A percentile compares a stretch with the other conserved stretches of the same genome.
These are phyloP conservation scores for Collybiopsis confluens DNA, from an alignment of 768 basidiomycete genomes.

Conservation along the genomic window DNA sequence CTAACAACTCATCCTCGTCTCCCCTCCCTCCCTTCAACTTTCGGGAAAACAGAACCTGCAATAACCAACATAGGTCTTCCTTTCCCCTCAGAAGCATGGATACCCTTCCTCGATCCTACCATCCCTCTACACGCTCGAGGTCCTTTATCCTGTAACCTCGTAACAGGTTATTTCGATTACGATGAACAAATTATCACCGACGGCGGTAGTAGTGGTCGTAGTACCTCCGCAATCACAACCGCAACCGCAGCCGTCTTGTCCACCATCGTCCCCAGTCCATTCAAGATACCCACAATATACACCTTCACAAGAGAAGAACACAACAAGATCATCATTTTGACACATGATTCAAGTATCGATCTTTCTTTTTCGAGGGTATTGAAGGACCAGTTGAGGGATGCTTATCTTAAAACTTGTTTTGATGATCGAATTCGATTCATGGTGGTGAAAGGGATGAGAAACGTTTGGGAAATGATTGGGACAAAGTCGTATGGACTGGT, in stretches of 20 bases:
- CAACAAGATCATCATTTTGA: conserved; percentile 8
- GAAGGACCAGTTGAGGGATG: neutral
- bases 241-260: conserved; percentile 16
- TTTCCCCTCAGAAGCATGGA: conserved; percentile 19
- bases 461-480: neutral
- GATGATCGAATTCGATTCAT: neutral
- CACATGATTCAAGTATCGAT: neutral
- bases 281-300: conserved; percentile 21
- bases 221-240: neutral
- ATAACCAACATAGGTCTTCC: conserved; percentile 22
- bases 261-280: conserved; percentile 18
- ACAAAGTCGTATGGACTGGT: neutral
- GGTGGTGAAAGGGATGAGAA: neutral
- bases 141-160: conserved; percentile 22
- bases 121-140: conserved; percentile 19
- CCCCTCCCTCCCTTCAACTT: too few relatives aligned
- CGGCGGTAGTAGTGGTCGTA: conserved; percentile 18
- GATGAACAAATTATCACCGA: conserved; percentile 20
- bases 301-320: conserved; percentile 15
- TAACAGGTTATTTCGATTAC: conserved; percentile 29
- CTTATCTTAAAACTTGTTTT: neutral
- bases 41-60: conserved; percentile 29
- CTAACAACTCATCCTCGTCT: neutral
- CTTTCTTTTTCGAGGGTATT: neutral
- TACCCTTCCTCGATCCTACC: conserved; percentile 18